Evolutionary conservation across 192 early-diverging fungal species (phyloP), one percentile per base, ranked within the genome.

Genomic region (Backusella tarrabulga): DNA sequence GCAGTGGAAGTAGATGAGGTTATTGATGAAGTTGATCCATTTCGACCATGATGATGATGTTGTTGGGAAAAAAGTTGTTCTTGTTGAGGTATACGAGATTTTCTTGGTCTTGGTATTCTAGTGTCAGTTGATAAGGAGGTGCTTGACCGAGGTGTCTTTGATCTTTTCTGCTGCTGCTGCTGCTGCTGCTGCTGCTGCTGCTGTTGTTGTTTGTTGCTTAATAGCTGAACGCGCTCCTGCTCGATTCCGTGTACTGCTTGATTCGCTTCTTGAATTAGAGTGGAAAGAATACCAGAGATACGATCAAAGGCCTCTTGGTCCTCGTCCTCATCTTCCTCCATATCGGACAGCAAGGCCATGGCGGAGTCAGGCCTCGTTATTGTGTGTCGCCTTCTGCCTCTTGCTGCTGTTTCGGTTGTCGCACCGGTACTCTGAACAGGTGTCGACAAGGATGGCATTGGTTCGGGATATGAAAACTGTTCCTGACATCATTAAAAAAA

Each of bases 251-350:
- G 52, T 5, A 81, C 75, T 34, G 80, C 80, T n/a, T 77, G 73
- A 29, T 77, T 77, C 0, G 80, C 80, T 42, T 81, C 80, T 67
- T 81, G 76, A 23, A 81, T 77, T 14, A 81, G 29, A 68, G 34
- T 73, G 32, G 71, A 77, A 4, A 81, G 54, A 4, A 81, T 81
- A 21, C 73, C 80, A 42, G 80, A 81, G 69, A 81, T 81, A 21
- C 80, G 71, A 29, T 81, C 80, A 21, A 81, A 74, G 9, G 72
- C 63, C 23, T 76, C 72, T 35, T 76, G 60, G 9, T 77, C 75
- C 2, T 68, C 74, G 17, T 75, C 63, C 9, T 74, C 63, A 6
- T 76, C 75, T 9, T 67, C 42, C n/a, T 67, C 63, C 34, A 34
- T 36, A 52, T 76, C 75, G 4, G 67, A 77, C 35, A 70, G 71